Conservation (phyloP, 1,284 basidiomycete species). For the Sporisorium scitamineum region DNA sequence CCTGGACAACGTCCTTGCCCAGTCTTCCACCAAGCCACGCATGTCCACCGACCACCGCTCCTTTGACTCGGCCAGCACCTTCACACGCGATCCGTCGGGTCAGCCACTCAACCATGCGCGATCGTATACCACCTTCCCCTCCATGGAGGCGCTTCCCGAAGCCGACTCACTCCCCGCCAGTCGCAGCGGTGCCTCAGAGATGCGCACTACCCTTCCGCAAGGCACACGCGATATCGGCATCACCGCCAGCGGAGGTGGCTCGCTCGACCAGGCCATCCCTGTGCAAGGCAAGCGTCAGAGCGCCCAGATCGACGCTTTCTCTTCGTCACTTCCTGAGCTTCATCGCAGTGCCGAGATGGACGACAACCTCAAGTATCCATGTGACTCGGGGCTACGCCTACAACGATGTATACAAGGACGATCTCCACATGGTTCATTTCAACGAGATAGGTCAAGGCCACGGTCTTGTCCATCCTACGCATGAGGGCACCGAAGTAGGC, state of each 20-base stretch:
- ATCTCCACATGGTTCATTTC: slow-evolving; percentile 44
- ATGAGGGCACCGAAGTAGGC: slow-evolving; percentile 42
- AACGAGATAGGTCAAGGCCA: slow-evolving; percentile 44
- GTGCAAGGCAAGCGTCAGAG: slow-evolving; percentile 41
- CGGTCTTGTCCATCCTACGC: slow-evolving; percentile 44
- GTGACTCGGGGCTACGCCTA: slow-evolving; percentile 43
- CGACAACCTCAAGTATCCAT: slow-evolving; percentile 38
- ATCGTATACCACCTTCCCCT: slow-evolving; percentile 47
- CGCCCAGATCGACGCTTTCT: slow-evolving; percentile 36
- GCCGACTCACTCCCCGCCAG: slow-evolving; percentile 49
- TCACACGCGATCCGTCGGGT: slow-evolving; percentile 21
- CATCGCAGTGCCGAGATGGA: slow-evolving; percentile 40
- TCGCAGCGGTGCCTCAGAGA: slow-evolving; percentile 34
- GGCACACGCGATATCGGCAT: slow-evolving; percentile 50
- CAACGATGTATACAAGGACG: slow-evolving; percentile 50
- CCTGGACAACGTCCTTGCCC: slow-evolving; percentile 19
- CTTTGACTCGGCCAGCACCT: slow-evolving; percentile 46
- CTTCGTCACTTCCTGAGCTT: slow-evolving; percentile 28
- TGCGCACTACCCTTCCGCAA: slow-evolving; percentile 28
- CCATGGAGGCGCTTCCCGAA: slow-evolving; percentile 52
- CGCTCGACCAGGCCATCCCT: slow-evolving; percentile 46
- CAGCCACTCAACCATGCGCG: slow-evolving; percentile 49
- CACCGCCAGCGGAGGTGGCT: slow-evolving; percentile 52
- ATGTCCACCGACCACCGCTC: slow-evolving; percentile 40
- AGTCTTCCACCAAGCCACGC: slow-evolving; percentile 18